A percentile compares a stretch with the other conserved stretches of the same genome.
These are phyloP conservation scores for slime mould (Dictyostelium discoideum) DNA, from an alignment of 78 protist genomes.

Conservation along the genomic window dicty_2.7 NC_007088.5:533501-534000, in stretches of 20 bases:
- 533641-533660: background rate
- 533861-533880: background rate
- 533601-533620: background rate
- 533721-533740: background rate
- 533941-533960: constrained; percentile 53
- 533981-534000: background rate
- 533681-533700: background rate
- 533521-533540: constrained; percentile 11
- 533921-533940: constrained; percentile 55
- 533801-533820: background rate
- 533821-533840: constrained; percentile 14
- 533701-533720: background rate
- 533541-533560: constrained; percentile 41
- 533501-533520: background rate
- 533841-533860: constrained; percentile 1
- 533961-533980: constrained; percentile 39
- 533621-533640: background rate
- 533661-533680: constrained; percentile 8
- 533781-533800: background rate
- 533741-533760: background rate
- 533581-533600: background rate
- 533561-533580: background rate
- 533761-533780: constrained; percentile 5
- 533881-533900: constrained; percentile 30
- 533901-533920: constrained; percentile 4